Evolutionary conservation across 176 grass and related monocot species (phyloP), one percentile per base, ranked within the genome.

Genomic region (Echinochloa phyllopogon): DNA sequence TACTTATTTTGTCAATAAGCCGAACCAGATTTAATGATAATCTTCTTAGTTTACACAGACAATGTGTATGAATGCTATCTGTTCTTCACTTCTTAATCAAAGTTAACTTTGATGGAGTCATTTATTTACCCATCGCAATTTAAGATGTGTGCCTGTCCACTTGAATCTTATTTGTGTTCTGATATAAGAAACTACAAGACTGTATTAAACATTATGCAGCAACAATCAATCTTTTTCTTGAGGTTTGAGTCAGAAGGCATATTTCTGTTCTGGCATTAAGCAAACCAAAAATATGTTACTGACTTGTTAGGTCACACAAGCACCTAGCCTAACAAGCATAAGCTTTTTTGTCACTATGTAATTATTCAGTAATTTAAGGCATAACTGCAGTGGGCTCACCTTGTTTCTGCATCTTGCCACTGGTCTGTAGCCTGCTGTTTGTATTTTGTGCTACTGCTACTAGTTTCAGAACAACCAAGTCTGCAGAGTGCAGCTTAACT

Each of bases 401-500:
- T 10, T 78, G 3, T 74, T 38, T 56, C 51, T 38, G 72, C 27
- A 75, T 59, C 21, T 39, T 82, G 47, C 13, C 24, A 55, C 25
- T 83, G 74, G 57, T n/a, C 15, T 65, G 42, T 48, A 45, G 6
- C 47, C 55, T 78, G 40, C 8, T 29, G 20, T 60, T 74, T 66
- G 40, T 23, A 59, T 67, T 84, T 15, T 82, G 27, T 18, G 20
- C 44, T 53, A 83, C 60, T 18, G 20, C 44, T 53, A 83, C 60
- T 37, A 11, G 6, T 71, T 65, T 72, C 25, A 88, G 55, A 58
- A 78, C 58, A 65, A 65, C 38, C 14, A 73, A 65, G 75, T 24
- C 24, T 82, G 37, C 62, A 37, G 15, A 39, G 6, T 73, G 10
- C 71, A 77, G 17, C 72, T 82, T 90, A 84, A 78, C 27, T 82